Evolutionary conservation across 1,284 basidiomycete genomes (phyloP).

Genomic region (Cryptococcus sp.): DNA sequence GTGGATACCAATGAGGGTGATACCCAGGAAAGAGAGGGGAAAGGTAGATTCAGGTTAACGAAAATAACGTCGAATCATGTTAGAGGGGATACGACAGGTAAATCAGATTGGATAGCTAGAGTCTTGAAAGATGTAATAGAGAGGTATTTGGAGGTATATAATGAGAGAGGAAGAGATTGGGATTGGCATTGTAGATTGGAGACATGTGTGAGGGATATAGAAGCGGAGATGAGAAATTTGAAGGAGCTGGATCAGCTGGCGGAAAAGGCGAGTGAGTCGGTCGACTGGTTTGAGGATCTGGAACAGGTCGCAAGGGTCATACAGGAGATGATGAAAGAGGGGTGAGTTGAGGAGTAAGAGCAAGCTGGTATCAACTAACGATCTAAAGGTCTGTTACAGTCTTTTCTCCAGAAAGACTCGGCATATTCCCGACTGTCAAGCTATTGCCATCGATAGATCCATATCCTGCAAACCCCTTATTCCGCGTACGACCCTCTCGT

Average conservation of each 20-base stretch:
- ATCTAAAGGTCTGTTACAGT: background rate
- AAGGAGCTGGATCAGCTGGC: constrained; percentile 33
- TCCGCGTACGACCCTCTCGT: constrained; percentile 17
- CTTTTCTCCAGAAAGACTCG: background rate
- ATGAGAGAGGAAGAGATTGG: constrained; percentile 7
- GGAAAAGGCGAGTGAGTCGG: constrained; percentile 1
- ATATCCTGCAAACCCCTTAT: constrained; percentile 2
- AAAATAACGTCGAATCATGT: constrained; percentile 37
- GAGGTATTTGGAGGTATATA: constrained; percentile 27
- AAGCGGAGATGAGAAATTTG: constrained; percentile 29
- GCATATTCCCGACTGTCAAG: constrained; percentile 17
- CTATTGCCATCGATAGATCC: constrained; percentile 5
- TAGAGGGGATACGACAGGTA: constrained; percentile 21
- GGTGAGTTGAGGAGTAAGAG: constrained; percentile 5
- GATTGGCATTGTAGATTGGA: constrained; percentile 5
- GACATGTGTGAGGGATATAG: constrained; percentile 14
- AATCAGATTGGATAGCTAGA: constrained; percentile 25
- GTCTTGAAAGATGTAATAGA: constrained; percentile 20
- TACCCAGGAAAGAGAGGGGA: constrained; percentile 5
- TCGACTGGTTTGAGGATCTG: constrained; percentile 33
- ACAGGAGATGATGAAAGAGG: constrained; percentile 1
- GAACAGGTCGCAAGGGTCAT: constrained; percentile 18
- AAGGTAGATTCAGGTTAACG: constrained; percentile 24
- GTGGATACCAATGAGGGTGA: constrained; percentile 3
- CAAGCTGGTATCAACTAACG: background rate